Conservation (phyloP, 106 monocot species). For the Vanilla planifolia region DNA sequence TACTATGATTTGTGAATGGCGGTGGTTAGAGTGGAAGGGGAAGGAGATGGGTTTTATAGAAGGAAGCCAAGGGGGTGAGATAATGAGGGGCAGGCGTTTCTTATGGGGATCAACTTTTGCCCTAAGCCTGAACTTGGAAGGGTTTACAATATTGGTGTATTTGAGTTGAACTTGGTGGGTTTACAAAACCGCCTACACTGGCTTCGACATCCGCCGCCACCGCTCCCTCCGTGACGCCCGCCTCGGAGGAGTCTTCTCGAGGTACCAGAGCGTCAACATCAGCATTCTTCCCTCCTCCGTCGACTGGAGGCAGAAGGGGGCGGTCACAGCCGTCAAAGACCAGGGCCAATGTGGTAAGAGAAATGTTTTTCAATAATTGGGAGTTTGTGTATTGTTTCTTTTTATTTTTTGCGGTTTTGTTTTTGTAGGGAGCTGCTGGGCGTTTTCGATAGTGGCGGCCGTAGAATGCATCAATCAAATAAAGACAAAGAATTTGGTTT, state of each 20-base stretch:
- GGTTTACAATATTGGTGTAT: no score
- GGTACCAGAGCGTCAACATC: no score
- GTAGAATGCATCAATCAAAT: conserved; percentile 73
- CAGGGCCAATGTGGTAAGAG: conserved; percentile 73
- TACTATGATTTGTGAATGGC: neutral
- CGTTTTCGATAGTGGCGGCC: conserved; percentile 56
- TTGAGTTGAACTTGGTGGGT: no score
- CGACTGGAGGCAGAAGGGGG: conserved; percentile 81
- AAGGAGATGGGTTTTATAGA: neutral
- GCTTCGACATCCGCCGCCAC: no score
- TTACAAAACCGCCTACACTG: no score
- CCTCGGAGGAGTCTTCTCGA: no score
- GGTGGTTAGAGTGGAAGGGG: neutral
- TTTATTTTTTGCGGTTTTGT: neutral
- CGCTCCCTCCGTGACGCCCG: no score
- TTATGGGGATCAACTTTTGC: conserved; percentile 1
- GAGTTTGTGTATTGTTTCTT: neutral
- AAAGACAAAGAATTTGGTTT: conserved; percentile 36
- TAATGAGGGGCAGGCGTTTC: neutral
- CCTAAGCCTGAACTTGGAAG: no score
- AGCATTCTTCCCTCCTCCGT: conserved; percentile 55
- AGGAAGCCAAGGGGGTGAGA: no score
- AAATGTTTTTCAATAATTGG: neutral
- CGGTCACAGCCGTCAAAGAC: conserved; percentile 61
- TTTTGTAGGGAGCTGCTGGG: conserved; percentile 72